A percentile compares a stretch with the other conserved stretches of the same genome.
These are phyloP conservation scores for Puccinia brachypodii DNA, from an alignment of 1,284 basidiomycete genomes.

Conservation along the genomic window DNA sequence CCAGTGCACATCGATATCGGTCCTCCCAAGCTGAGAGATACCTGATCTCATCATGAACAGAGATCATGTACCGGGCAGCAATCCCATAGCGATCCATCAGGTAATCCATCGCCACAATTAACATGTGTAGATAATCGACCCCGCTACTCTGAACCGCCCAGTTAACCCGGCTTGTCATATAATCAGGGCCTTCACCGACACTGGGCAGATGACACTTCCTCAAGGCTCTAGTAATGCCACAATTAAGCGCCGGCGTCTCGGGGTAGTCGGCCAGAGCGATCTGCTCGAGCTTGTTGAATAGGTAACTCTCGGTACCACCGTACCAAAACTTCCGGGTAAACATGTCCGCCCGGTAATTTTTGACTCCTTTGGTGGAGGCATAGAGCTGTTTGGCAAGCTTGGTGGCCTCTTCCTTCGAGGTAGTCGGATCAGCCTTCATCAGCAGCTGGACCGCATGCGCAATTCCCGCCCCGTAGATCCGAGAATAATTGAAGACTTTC, in stretches of 20 bases:
- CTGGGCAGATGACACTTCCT: slow-evolving; percentile 82
- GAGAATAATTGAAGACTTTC: slow-evolving; percentile 99
- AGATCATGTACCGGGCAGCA: slow-evolving; percentile 88
- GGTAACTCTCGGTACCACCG: slow-evolving; percentile 91
- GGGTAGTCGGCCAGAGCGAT: slow-evolving; percentile 86
- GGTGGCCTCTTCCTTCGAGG: slow-evolving; percentile 76
- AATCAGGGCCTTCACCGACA: slow-evolving; percentile 67
- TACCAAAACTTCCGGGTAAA: slow-evolving; percentile 79
- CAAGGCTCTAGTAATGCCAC: slow-evolving; percentile 88
- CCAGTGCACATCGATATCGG: slow-evolving; percentile 82
- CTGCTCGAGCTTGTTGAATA: slow-evolving; percentile 99
- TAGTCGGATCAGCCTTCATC: slow-evolving; percentile 77
- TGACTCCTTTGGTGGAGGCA: slow-evolving; percentile 88
- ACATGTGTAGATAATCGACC: slow-evolving; percentile 94
- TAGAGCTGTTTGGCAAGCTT: slow-evolving; percentile 82
- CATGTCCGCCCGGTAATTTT: slow-evolving; percentile 60
- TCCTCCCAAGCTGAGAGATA: slow-evolving; percentile 89
- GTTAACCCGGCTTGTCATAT: slow-evolving; percentile 95
- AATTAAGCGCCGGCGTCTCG: slow-evolving; percentile 87
- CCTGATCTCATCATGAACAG: slow-evolving; percentile 94
- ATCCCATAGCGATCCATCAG: slow-evolving; percentile 79
- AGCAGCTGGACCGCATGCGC: slow-evolving; percentile 87
- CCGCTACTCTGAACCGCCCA: slow-evolving; percentile 99
- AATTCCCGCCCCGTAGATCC: slow-evolving; percentile 97
- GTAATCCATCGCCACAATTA: slow-evolving; percentile 93